A percentile compares a stretch with the other conserved stretches of the same genome.
These are phyloP conservation scores for Silene uniflora DNA, from an alignment of 148 eudicot genomes.

Conservation along the genomic window DNA sequence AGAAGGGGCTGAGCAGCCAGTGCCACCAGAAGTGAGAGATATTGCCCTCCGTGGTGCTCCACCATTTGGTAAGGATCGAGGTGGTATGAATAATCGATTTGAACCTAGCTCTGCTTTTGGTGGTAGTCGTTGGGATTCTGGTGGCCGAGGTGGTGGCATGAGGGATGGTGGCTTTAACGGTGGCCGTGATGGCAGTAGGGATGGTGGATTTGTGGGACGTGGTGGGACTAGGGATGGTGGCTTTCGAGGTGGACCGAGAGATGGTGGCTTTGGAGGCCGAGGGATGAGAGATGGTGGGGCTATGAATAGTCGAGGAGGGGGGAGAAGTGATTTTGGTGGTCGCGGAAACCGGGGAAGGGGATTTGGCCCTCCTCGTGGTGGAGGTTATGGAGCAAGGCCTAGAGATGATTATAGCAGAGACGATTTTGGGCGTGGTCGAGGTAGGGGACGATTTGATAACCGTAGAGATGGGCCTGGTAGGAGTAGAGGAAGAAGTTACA, in stretches of 20 bases:
- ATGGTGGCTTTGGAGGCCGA: conserved; percentile 52
- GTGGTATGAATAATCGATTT: conserved; percentile 53
- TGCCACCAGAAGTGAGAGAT: conserved; percentile 76
- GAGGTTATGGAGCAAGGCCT: conserved; percentile 49
- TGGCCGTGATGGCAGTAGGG: conserved; percentile 49
- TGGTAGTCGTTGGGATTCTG: conserved; percentile 64
- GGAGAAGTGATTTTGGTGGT: conserved; percentile 41
- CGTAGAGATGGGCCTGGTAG: conserved; percentile 53
- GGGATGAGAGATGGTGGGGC: conserved; percentile 41
- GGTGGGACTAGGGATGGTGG: conserved; percentile 32
- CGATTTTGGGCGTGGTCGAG: conserved; percentile 65
- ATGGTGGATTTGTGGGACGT: conserved; percentile 29
- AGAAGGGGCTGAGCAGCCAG: conserved; percentile 93
- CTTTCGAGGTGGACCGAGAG: conserved; percentile 54
- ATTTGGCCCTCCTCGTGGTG: conserved; percentile 51
- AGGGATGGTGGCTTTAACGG: conserved; percentile 49
- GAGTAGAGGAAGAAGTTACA: conserved; percentile 67
- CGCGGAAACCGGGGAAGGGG: conserved; percentile 49
- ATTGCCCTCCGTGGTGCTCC: conserved; percentile 80
- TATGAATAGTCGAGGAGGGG: conserved; percentile 52
- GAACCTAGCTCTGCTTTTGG: conserved; percentile 32
- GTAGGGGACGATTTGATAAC: conserved; percentile 61
- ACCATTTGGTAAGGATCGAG: conserved; percentile 53
- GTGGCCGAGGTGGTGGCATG: conserved; percentile 53
- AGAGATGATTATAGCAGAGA: conserved; percentile 61